phyloP scores from a whole-genome alignment of 2,329 filamentous ascomycete genomes.

The Diaporthe vaccinii region DNA sequence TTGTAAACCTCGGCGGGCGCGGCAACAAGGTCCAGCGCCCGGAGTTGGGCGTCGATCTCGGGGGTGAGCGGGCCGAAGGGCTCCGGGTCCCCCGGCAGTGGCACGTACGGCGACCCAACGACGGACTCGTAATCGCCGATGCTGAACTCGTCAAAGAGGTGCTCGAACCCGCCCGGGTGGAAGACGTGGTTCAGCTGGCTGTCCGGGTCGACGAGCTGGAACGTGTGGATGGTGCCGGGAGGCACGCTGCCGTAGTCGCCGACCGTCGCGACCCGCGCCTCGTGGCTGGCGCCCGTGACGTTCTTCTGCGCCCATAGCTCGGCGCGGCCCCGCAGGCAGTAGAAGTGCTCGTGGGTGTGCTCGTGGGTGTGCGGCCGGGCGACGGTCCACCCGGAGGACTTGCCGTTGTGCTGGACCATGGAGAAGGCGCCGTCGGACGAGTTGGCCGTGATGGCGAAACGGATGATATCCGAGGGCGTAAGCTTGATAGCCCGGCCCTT shows the following conservation, averaged over 20 bases:
- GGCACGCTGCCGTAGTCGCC: conserved; percentile 21
- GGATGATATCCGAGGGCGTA: conserved; percentile 1
- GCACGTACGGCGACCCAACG: background rate
- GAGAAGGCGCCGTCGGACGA: conserved; percentile 6
- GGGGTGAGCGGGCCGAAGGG: conserved; percentile 14
- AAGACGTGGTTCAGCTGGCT: conserved; percentile 21
- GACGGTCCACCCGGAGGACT: conserved; percentile 14
- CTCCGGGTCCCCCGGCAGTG: background rate
- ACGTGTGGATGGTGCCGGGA: conserved; percentile 1
- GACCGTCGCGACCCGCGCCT: conserved; percentile 5
- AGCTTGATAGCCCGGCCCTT: conserved; percentile 13
- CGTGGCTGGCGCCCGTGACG: conserved; percentile 2
- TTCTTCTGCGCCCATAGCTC: conserved; percentile 14
- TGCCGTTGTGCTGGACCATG: conserved; percentile 17
- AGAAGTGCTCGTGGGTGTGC: conserved; percentile 17
- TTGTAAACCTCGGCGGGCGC: background rate
- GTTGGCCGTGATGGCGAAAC: conserved; percentile 14
- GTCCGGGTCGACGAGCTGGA: conserved; percentile 25
- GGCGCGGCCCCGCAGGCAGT: conserved; percentile 19
- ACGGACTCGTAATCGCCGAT: background rate
- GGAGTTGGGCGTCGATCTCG: conserved; percentile 9
- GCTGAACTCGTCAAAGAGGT: background rate
- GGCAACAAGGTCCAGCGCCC: conserved; percentile 5
- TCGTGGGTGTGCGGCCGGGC: conserved; percentile 13
- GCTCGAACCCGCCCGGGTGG: conserved; percentile 16